Base-by-base conservation (phyloP, 805 yeast genomes). In the Brettanomyces custersianus region DNA sequence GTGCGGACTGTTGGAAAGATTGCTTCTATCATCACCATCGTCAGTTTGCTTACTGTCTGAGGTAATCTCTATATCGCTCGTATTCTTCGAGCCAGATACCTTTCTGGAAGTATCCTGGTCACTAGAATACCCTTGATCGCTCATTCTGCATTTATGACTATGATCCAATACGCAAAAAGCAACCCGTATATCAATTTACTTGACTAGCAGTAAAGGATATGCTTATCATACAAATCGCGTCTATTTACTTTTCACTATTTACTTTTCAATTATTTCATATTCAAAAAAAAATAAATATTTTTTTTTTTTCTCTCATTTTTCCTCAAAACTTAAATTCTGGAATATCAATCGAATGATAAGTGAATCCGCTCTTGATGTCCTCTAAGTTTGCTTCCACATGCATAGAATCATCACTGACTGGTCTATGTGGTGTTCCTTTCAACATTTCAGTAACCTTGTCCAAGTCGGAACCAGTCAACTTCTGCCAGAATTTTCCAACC, bases 401-500 rank as follows among this genome's bases (percentile, higher is more conserved):
- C 24, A 28, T 23, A n/a, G n/a, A n/a, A 4, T 28, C 33, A 5
- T 19, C 15, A 20, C 12, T n/a, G 7, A n/a, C 48, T 46, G 76
- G 81, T 29, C 66, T 43, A 4, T 34, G 37, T 3, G 32, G 32
- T 23, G 76, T 71, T 22, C 68, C 68, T 38, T 65, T 60, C 31
- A 80, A 50, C 52, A 63, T 40, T 20, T 65, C 55, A 1, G 83
- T 76, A 3, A 80, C 65, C 20, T 65, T 43, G 0, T 46, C 46
- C 46, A 80, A 61, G 48, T 72, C 64, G 7, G 70, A 61, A 8
- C 68, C 62, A 53, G 74, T 57, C 49, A 68, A 66, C 5, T 63
- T 45, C 31, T 70, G 81, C 78, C 87, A 68, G 53, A 80, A 84
- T 19, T 64, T 52, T 4, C 96, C 96, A 41, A 88, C 71, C 47